phyloP scores from a whole-genome alignment of 345 rosid genomes.

The Eucalyptus urophylla region DNA sequence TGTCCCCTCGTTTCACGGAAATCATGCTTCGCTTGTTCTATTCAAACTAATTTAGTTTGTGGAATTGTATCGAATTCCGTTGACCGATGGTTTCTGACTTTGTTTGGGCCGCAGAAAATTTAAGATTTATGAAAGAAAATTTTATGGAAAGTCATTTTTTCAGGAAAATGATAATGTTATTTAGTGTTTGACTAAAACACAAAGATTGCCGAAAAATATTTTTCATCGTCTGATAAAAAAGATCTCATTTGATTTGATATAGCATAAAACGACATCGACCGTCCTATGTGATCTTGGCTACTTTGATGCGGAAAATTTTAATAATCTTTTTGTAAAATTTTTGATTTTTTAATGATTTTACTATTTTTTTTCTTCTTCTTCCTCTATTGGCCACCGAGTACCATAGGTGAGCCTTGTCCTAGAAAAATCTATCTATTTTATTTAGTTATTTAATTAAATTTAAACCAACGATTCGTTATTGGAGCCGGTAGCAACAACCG shows the following conservation, averaged over 20 bases:
- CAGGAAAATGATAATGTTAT: accelerated
- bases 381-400: accelerated
- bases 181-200: no score
- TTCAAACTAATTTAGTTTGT: neutral
- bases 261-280: accelerated
- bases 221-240: accelerated
- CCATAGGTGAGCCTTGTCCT: neutral
- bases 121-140: no score
- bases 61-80: neutral
- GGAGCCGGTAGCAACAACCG: accelerated
- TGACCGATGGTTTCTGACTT: neutral
- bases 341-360: no score
- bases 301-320: accelerated
- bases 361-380: accelerated
- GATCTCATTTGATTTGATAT: no score
- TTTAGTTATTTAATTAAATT: no score
- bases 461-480: no score
- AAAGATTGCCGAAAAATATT: accelerated
- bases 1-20: neutral
- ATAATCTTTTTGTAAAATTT: accelerated
- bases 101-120: no score
- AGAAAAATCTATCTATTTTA: no score
- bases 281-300: no score
- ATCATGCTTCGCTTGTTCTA: neutral
- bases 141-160: no score